phyloP scores from a whole-genome alignment of 179 eudicot genomes.

The Beta lomatogona region DNA sequence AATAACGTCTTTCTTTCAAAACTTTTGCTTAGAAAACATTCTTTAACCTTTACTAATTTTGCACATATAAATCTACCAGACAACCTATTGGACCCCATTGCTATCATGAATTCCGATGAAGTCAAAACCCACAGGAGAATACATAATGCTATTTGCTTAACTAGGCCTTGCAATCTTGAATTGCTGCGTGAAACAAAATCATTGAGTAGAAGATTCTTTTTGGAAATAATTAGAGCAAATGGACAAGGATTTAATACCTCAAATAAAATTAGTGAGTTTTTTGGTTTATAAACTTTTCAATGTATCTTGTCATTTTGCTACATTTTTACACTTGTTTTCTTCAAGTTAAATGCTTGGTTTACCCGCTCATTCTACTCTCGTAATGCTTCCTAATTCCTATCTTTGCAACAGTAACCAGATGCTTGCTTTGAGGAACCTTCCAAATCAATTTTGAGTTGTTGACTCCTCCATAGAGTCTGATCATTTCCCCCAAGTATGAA shows the following conservation, averaged over 20 bases:
- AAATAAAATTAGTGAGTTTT: not conserved
- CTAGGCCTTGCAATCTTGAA: not conserved
- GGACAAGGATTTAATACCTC: not conserved
- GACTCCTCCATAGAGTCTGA: not conserved
- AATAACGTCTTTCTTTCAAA: not conserved
- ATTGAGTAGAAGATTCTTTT: not conserved
- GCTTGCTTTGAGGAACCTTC: conserved; percentile 14
- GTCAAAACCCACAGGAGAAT: not conserved
- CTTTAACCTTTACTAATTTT: not conserved
- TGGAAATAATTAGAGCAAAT: not conserved
- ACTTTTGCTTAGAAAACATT: no score
- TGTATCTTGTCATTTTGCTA: not conserved
- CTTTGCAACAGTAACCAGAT: conserved; percentile 19
- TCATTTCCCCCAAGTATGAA: not conserved
- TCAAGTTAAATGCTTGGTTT: not conserved
- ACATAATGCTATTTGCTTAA: not conserved
- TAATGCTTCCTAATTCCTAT: not conserved
- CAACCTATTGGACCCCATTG: not conserved
- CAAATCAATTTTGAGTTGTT: not conserved
- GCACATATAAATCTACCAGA: not conserved
- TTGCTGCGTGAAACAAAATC: not conserved
- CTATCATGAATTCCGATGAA: not conserved
- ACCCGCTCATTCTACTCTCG: not conserved
- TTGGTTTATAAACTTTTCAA: not conserved
- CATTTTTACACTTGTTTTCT: not conserved